A percentile compares a stretch with the other conserved stretches of the same genome.
Conservation (phyloP, 2,329 filamentous ascomycete genomes). For the Thelonectria rubi region DNA sequence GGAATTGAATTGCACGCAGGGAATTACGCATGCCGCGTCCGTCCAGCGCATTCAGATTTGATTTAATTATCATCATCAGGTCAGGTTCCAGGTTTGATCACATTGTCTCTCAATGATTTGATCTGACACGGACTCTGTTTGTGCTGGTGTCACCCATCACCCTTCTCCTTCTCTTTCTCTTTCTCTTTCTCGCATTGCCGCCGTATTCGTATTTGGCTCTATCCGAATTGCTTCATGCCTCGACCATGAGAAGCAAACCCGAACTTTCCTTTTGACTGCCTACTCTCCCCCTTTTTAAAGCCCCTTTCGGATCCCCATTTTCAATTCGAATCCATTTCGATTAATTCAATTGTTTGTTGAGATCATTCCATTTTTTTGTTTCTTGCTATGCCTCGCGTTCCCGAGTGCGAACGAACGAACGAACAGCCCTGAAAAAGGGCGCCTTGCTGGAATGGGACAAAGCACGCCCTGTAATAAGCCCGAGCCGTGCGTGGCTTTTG, state of each 20-base stretch:
- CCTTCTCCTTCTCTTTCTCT: constrained; percentile 5
- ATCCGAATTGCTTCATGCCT: background rate
- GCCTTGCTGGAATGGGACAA: no score
- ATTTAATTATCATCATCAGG: constrained; percentile 10
- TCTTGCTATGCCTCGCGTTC: no score
- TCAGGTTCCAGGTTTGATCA: constrained; percentile 23
- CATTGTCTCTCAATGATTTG: constrained; percentile 16
- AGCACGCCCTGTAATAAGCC: no score
- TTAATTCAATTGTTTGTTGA: no score
- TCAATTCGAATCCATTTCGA: no score
- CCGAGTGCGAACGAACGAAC: no score
- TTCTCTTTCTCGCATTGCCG: constrained; percentile 9
- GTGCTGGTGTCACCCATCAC: no score
- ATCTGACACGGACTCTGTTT: constrained; percentile 4
- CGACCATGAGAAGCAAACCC: no score
- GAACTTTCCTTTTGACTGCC: background rate
- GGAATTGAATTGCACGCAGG: background rate
- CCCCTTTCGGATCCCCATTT: background rate
- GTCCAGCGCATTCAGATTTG: background rate
- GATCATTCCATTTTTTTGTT: no score
- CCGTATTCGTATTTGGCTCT: constrained; percentile 21
- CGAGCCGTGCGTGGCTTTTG: no score
- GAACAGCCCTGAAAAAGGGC: no score
- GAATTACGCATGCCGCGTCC: background rate
- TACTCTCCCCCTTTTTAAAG: background rate